Evolutionary conservation across 2,329 filamentous ascomycete genomes (phyloP).

Genomic region (Colletotrichum camelliae): DNA sequence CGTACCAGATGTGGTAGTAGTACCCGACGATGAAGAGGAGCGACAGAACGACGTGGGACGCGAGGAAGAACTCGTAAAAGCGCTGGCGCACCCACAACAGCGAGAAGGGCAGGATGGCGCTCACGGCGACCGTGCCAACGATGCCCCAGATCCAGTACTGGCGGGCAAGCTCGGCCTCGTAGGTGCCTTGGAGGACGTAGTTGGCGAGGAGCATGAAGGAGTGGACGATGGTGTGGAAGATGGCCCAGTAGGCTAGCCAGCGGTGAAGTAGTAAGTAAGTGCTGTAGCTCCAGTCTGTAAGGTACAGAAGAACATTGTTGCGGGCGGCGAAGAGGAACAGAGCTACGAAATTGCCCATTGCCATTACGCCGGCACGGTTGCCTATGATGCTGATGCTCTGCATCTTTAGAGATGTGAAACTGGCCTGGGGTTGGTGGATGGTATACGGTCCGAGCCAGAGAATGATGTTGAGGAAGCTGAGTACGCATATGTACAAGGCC

Average conservation of each 20-base stretch:
- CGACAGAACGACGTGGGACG: conserved; percentile 24
- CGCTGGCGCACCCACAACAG: conserved; percentile 24
- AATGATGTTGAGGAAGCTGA: conserved; percentile 38
- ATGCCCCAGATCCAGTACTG: conserved; percentile 28
- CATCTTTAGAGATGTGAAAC: conserved; percentile 25
- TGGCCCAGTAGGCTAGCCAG: conserved; percentile 9
- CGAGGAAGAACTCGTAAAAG: conserved; percentile 28
- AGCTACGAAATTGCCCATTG: conserved; percentile 8
- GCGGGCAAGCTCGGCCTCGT: conserved; percentile 3
- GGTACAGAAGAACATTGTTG: neutral
- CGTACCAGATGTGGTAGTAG: conserved; percentile 29
- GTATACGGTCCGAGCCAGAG: conserved; percentile 35
- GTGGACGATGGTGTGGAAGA: conserved; percentile 9
- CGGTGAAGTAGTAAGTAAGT: conserved; percentile 15
- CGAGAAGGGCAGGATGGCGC: conserved; percentile 19
- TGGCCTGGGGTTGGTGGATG: conserved; percentile 31
- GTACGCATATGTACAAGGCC: conserved; percentile 35
- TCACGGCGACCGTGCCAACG: conserved; percentile 14
- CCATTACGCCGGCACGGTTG: conserved; percentile 13
- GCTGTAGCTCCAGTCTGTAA: conserved; percentile 11
- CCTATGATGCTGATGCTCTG: conserved; percentile 35
- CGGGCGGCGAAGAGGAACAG: conserved; percentile 5
- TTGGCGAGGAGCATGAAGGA: conserved; percentile 5
- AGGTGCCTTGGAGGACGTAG: neutral
- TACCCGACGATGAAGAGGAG: conserved; percentile 25